Evolutionary conservation across 2,329 filamentous ascomycete species (phyloP), one percentile per base, ranked within the genome.

Genomic region (Colletotrichum coccodes): DNA sequence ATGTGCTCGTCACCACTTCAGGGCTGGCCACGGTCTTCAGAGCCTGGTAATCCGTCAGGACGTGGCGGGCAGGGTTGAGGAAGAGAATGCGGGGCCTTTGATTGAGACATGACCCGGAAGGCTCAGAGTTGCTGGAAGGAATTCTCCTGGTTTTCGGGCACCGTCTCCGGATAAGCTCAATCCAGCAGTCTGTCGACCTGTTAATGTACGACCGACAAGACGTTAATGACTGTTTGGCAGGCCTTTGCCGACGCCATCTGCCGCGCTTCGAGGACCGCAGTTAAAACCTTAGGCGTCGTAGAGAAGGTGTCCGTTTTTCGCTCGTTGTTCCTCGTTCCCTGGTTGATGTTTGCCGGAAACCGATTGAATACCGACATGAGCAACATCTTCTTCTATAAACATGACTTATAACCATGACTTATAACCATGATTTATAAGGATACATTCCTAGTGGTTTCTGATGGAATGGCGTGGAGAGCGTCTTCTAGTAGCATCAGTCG

Each of bases 21-120:
- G 69, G 54, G 7, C 9, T 34, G 3, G 73, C 64, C 5, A 72
- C 60, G 1, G 44, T 11, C 12, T 69, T 59, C 11, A 74, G 23
- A 1, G 64, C 58, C 16, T 74, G n/a, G 26, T 69, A 72, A 9
- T 64, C 61, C 0, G 67, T 21, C 7, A 50, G 32, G 1, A 71
- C 73, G 40, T 74, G 72, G 4, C 68, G 63, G 0, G 75, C 72
- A 5, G 71, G 70, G 38, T 61, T 75, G 53, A 75, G 74, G 42
- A 75, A 73, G 8, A 74, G 66, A 23, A 74, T 72, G 28, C 60
- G 57, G 2, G 74, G 68, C 34, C n/a, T 73, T 75, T 11, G 32
- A 9, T 12, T 53, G 23, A 21, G 54, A 52, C 49, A 61, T 61
- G 9, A 38, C 40, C n/a, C n/a, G n/a, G n/a, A 3, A 12, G 2